Conservation (phyloP, 257 asterid species). For the Solanum paucissectum region DNA sequence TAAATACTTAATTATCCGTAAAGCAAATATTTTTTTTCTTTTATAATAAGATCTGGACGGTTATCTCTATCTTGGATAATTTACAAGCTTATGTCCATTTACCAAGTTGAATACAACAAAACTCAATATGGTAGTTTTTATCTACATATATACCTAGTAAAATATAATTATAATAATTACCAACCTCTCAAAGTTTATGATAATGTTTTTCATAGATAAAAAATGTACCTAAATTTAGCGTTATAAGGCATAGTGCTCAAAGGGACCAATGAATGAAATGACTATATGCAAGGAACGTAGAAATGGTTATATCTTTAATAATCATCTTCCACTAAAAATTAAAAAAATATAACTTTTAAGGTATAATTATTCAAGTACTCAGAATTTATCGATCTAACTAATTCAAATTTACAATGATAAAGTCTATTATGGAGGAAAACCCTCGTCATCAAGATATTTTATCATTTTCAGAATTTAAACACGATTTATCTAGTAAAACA, state of each 20-base stretch:
- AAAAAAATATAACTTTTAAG: not conserved
- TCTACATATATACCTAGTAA: not conserved
- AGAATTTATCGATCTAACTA: not conserved
- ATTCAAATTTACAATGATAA: not conserved
- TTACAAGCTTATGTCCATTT: not conserved
- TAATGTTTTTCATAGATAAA: not conserved
- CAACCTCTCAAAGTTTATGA: not conserved
- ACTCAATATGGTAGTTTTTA: not conserved
- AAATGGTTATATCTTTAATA: not conserved
- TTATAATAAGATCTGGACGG: not conserved
- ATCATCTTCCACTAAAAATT: not conserved
- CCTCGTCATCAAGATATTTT: not conserved
- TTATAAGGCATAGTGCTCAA: not conserved
- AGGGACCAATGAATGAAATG: not conserved
- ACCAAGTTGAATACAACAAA: not conserved
- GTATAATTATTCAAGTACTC: not conserved
- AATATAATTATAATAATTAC: not conserved
- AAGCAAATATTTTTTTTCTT: not conserved
- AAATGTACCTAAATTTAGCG: not conserved
- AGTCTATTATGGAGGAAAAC: not conserved
- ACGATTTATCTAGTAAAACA: fast-evolving
- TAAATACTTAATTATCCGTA: not conserved
- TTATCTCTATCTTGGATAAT: not conserved
- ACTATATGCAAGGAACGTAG: not conserved
- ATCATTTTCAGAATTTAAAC: not conserved